Conservation (phyloP, 192 early-diverging fungal species). For the Linnemannia schmuckeri region DNA sequence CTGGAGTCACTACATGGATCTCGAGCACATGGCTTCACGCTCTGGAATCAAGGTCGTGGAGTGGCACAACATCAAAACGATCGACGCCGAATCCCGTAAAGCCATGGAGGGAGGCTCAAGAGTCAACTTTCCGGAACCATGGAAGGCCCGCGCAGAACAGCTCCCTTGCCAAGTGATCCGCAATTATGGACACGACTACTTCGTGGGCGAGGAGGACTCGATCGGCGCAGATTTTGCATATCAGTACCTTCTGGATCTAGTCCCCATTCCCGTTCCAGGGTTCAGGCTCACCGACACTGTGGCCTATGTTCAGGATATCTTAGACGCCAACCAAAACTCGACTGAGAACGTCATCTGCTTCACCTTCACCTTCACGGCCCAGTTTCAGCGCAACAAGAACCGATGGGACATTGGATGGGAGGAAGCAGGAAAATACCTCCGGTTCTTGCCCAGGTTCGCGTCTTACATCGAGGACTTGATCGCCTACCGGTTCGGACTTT, state of each 20-base stretch:
- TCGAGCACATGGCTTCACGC: conserved; percentile 26
- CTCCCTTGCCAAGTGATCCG: conserved; percentile 39
- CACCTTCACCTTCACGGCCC: conserved; percentile 38
- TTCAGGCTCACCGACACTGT: conserved; percentile 2
- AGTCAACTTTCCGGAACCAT: conserved; percentile 3
- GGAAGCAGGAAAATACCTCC: conserved; percentile 24
- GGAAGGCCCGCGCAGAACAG: conserved; percentile 20
- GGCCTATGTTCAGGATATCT: conserved; percentile 24
- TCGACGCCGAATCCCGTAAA: conserved; percentile 8
- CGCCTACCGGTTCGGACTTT: conserved; percentile 30
- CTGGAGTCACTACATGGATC: conserved; percentile 47
- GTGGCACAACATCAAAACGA: conserved; percentile 31
- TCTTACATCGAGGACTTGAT: conserved; percentile 49
- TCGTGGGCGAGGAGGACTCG: conserved; percentile 35
- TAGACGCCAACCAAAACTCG: conserved; percentile 38
- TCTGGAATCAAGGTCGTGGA: conserved; percentile 30
- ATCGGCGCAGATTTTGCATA: conserved; percentile 51
- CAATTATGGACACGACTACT: conserved; percentile 41
- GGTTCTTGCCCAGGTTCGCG: conserved; percentile 38
- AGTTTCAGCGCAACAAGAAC: conserved; percentile 27
- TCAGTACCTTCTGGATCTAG: conserved; percentile 24
- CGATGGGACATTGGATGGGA: conserved; percentile 31
- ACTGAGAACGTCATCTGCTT: conserved; percentile 31
- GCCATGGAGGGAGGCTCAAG: conserved; percentile 23
- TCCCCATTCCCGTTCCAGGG: conserved; percentile 30